Base-by-base conservation (phyloP, 768 basidiomycete genomes). In the Xerocomus spinulosus region DNA sequence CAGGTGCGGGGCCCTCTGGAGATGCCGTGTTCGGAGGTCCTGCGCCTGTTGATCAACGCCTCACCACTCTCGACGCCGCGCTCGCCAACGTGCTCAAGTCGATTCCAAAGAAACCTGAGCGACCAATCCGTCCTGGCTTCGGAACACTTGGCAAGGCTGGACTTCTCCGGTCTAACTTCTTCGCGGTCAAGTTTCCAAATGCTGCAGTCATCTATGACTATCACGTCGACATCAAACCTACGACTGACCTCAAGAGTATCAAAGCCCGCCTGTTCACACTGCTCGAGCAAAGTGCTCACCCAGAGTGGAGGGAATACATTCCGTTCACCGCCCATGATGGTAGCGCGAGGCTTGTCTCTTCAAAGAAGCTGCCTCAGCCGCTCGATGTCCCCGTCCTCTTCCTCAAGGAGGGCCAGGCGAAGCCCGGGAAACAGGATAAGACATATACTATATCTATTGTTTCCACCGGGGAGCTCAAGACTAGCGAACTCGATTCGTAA, bases 151-250 rank as follows among this genome's bases (percentile, higher is more conserved):
- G 78, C 8, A 64, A 44, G 5, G 4, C 57, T 20, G 68, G 74
- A 45, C 70, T 66, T 20, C 58, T 80, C 8, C 73, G 79, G 2
- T 61, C 77, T 32, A 79, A 79, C 49, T 78, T 78, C 57, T 79
- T 80, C 53, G 51, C 78, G 0, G 56, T 78, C 44, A 65, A 58
- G 18, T 65, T 78, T 26, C 69, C 74, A 0, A 70, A 69, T 43
- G 14, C 2, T 7, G 67, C 63, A 0, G 53, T 68, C 15, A 49
- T 80, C 4, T 70, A 69, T 45, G 78, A 80, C 51, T 79, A 79
- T 49, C 68, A 70, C 25, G 63, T 77, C 49, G 54, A 63, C 0
- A 56, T 76, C 9, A 40, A 56, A 2, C 77, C 75, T 18, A 57
- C 36, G 12, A 67, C 64, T 1, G 53, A 64, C 39, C 54, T 70